Evolutionary conservation across 1,284 basidiomycete species (phyloP).

Genomic region (Puccinia polysora): DNA sequence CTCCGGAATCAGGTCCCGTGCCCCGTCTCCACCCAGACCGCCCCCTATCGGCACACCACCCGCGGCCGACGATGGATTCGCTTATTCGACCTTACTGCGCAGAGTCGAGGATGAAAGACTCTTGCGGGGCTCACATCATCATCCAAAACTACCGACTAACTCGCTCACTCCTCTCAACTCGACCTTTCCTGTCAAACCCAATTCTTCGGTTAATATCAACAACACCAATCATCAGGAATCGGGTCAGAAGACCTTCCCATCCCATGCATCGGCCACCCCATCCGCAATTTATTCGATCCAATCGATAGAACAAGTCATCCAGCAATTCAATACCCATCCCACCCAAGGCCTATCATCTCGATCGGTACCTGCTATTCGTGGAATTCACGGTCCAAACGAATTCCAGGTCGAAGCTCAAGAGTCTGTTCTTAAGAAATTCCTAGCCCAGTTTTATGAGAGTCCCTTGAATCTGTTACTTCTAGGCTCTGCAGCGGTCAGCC

Average conservation of each 20-base stretch:
- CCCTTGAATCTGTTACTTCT: slow-evolving; percentile 84
- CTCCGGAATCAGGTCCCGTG: background rate
- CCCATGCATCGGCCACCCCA: slow-evolving; percentile 20
- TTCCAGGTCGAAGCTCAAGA: slow-evolving; percentile 82
- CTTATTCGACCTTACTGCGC: slow-evolving; percentile 24
- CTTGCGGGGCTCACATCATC: slow-evolving; percentile 3
- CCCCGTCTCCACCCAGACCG: background rate
- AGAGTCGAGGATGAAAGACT: slow-evolving; percentile 21
- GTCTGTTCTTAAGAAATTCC: slow-evolving; percentile 76
- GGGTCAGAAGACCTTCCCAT: background rate
- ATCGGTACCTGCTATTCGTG: slow-evolving; percentile 65
- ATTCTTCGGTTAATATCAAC: background rate
- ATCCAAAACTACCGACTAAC: background rate
- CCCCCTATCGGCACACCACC: slow-evolving; percentile 27
- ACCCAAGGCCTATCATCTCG: slow-evolving; percentile 63
- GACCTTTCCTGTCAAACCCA: background rate
- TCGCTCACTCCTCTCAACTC: background rate
- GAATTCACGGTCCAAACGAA: slow-evolving; percentile 80
- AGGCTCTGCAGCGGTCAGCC: slow-evolving; percentile 78
- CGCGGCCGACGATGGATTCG: slow-evolving; percentile 21
- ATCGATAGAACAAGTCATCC: slow-evolving; percentile 32
- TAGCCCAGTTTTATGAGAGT: slow-evolving; percentile 86
- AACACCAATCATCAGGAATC: background rate
- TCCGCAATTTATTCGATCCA: slow-evolving; percentile 36
- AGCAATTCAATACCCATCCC: slow-evolving; percentile 62